Base-by-base conservation (phyloP, 192 early-diverging fungal species). In the Mortierella antarctica region DNA sequence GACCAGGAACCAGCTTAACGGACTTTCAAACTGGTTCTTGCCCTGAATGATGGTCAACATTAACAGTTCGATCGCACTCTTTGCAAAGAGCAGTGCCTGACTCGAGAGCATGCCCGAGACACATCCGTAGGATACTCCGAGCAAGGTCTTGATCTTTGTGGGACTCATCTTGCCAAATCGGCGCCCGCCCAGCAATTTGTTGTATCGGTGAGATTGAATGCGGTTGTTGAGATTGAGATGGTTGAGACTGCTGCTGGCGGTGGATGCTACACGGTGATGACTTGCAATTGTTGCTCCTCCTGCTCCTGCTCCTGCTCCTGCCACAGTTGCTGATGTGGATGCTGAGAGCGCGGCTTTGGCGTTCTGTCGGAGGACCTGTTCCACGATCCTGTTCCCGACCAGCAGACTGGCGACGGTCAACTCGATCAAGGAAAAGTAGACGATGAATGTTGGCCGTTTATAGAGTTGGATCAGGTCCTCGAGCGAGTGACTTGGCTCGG, bases 31-130 rank as follows among this genome's bases (percentile, higher is more conserved):
- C 64, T 93, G 93, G 71, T 92, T 92, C 62, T 87, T 54, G 17
- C 90, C 84, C 15, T 80, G 57, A 18, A 85, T 49, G 15, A 91
- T 66, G 0, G 89, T 91, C 40, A 93, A 71, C 5, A 91, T 73
- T n/a, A 94, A 65, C 63, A 94, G 82, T 23, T 93, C 93, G 17
- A 93, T 87, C 4, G 92, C 93, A 55, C 90, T 92, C 65, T 94
- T 94, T 54, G 93, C 93, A 77, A 93, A 91, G 60, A 94, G 69
- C 62, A 94, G 72, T 6, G 88, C 89, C 66, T 94, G 93, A 60
- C 91, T 90, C 62, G 91, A 91, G 21, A 94, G 85, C 58, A 91
- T 91, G 17, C 92, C 93, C 39, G 89, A 86, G 1, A 94, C 71
- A 44, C 89, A 71, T n/a, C 92, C 93, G 50, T 89, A 94, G 13